Conservation (phyloP, 768 basidiomycete species). For the Leccinellum luteum region DNA sequence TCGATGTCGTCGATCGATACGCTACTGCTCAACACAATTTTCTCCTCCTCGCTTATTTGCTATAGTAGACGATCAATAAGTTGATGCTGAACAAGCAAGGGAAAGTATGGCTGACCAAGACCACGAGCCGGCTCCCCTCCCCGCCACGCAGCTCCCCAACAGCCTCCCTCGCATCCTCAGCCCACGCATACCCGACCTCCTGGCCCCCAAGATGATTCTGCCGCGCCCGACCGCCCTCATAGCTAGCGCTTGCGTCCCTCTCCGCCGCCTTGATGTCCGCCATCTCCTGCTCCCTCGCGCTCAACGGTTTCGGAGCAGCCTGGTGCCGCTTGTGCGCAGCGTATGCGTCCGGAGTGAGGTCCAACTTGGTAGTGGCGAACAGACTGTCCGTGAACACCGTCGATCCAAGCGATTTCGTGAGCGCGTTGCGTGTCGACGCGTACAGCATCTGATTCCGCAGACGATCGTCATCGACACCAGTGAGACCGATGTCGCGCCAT, state of each 20-base stretch:
- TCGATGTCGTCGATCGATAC: conserved; percentile 40
- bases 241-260: conserved; percentile 48
- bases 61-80: conserved; percentile 27
- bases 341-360: conserved; percentile 69
- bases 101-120: conserved; percentile 51
- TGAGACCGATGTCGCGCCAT: not conserved
- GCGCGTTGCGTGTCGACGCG: conserved; percentile 69
- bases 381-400: conserved; percentile 66
- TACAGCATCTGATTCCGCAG: conserved; percentile 70
- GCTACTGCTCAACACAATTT: conserved; percentile 52
- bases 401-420: conserved; percentile 74
- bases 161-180: conserved; percentile 59
- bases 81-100: not conserved
- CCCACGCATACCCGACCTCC: conserved; percentile 65
- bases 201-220: conserved; percentile 55
- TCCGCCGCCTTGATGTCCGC: conserved; percentile 77
- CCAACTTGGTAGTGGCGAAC: conserved; percentile 74
- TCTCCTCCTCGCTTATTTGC: conserved; percentile 65
- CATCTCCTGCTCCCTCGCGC: conserved; percentile 78
- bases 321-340: conserved; percentile 67
- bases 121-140: conserved; percentile 51
- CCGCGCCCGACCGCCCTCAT: conserved; percentile 57
- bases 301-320: conserved; percentile 79
- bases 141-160: conserved; percentile 54
- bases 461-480: not conserved